Conservation (phyloP, 768 basidiomycete species). For the Amanita brunnescens region DNA sequence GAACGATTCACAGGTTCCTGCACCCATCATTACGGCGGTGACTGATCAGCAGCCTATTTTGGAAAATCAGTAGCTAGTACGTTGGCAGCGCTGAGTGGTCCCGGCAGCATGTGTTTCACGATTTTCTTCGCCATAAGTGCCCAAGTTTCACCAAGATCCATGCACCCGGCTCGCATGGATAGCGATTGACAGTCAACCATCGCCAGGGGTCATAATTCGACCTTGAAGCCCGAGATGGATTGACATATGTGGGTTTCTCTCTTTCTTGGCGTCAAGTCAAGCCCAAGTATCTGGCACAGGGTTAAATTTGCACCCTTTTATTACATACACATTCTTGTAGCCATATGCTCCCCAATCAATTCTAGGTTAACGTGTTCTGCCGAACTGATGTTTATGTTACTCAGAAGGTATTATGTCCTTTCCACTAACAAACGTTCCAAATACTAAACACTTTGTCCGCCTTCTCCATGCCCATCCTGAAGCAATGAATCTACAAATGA, state of each 20-base stretch:
- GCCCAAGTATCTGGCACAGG: neutral
- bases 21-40: neutral
- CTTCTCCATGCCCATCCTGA: neutral
- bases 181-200: neutral
- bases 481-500: constrained; percentile 41
- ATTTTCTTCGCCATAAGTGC: neutral
- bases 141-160: neutral
- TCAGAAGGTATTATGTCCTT: neutral
- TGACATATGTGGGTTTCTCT: neutral
- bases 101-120: neutral
- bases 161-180: neutral
- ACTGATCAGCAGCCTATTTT: constrained; percentile 1
- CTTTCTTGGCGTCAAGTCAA: neutral
- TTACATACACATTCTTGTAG: no score
- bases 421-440: no score
- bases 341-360: neutral
- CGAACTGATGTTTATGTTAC: neutral
- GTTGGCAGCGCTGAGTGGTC: no score
- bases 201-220: neutral
- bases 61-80: neutral
- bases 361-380: neutral
- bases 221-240: neutral
- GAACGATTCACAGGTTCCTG: neutral
- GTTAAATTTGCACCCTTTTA: no score
- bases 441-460: no score